Evolutionary conservation across 371 early-diverging fungal genomes (phyloP).

Genomic region (Zychaea mexicana): DNA sequence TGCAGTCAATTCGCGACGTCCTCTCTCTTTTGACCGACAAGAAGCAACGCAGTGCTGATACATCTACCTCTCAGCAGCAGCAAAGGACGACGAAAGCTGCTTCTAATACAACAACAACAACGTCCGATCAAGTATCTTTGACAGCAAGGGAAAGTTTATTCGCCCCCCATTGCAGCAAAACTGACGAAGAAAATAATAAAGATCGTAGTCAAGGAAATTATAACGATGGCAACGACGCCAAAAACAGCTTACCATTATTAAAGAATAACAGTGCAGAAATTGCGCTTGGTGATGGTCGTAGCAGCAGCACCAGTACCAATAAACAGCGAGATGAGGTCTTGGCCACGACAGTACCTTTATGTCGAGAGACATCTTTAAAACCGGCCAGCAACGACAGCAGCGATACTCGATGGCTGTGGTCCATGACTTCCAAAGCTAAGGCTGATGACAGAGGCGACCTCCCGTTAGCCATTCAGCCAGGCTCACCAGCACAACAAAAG

Average conservation of each 20-base stretch:
- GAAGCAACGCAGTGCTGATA: background rate
- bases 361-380: background rate
- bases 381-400: no score
- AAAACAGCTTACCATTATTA: no score
- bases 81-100: no score
- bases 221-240: no score
- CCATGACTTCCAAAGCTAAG: background rate
- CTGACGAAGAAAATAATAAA: background rate
- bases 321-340: background rate
- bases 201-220: no score
- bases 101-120: background rate
- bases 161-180: no score
- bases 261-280: no score
- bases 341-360: background rate
- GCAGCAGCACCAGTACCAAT: no score
- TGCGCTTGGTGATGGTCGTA: background rate
- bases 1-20: background rate
- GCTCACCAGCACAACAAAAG: conserved; percentile 8
- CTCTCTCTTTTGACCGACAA: background rate
- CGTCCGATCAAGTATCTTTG: background rate
- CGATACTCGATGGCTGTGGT: background rate
- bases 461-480: background rate
- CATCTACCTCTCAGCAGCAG: background rate
- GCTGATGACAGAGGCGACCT: background rate
- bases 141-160: no score